Base-by-base conservation (phyloP, 495 filamentous ascomycete genomes). In the Aspergillus conjunctus region DNA sequence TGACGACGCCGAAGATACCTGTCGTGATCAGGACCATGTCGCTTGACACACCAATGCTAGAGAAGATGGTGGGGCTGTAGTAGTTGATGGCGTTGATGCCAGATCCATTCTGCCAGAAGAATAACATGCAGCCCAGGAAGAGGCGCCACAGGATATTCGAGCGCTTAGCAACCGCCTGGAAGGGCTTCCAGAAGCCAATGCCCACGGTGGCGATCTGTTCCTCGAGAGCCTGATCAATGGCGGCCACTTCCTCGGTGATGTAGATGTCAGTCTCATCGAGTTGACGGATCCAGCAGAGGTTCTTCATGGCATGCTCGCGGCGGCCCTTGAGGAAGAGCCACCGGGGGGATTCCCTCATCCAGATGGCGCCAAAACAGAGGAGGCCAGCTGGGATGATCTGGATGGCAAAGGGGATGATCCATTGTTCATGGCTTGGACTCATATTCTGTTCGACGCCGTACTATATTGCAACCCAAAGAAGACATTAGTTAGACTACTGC, bases 71-170 rank as follows among this genome's bases (percentile, higher is more conserved):
- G 9, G 83, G 84, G 5, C 71, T 77, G 72, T 87, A 88, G 71
- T 87, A 87, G 76, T 88, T 88, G 70, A 88, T 85, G 22, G 85
- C 83, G 53, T 88, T 88, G 72, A 88, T 89, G 17, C 87, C 85
- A 4, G 78, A 81, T 4, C 82, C 77, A 55, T 89, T 89, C 66
- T 89, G 87, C 77, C 81, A 87, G 51, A 88, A 73, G 78, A 89
- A 88, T 31, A 88, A 83, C 74, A 83, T 81, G 64, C 82, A 82
- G 34, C 87, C 86, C 32, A 89, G 75, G 75, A 88, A 84, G 68
- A 89, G 83, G 31, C 86, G 83, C 77, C 81, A 90, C 63, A 79
- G 75, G 14, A 87, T 74, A 61, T 76, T 78, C 20, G 65, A 67
- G 46, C 61, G 71, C 9, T 72, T 60, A 45, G 71, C 77, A 17